Conservation (phyloP, 768 basidiomycete genomes). For the Podaxis sp. region DNA sequence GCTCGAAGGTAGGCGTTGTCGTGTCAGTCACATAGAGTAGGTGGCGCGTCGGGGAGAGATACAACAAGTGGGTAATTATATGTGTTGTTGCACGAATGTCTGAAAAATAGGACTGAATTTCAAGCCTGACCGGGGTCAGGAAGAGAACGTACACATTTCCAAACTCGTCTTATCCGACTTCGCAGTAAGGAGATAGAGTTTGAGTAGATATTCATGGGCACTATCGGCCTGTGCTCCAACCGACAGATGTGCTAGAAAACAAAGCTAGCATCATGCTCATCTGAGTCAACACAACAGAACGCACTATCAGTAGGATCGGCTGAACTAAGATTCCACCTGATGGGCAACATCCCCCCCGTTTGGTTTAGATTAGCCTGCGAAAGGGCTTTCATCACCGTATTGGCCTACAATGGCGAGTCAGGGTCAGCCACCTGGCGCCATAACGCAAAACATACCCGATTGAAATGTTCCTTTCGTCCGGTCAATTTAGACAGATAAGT, state of each 20-base stretch:
- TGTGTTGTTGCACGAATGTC: slow-evolving; percentile 63
- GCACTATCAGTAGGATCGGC: slow-evolving; percentile 49
- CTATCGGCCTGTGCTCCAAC: slow-evolving; percentile 73
- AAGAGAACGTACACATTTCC: slow-evolving; percentile 57
- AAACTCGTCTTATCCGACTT: slow-evolving; percentile 58
- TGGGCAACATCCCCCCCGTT: slow-evolving; percentile 66
- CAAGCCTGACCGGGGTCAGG: background rate
- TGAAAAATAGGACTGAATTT: slow-evolving; percentile 24
- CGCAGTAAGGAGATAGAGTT: slow-evolving; percentile 68
- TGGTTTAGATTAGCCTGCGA: slow-evolving; percentile 41
- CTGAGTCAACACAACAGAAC: slow-evolving; percentile 19
- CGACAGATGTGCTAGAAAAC: slow-evolving; percentile 42
- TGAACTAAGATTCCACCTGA: slow-evolving; percentile 49
- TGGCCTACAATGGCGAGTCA: slow-evolving; percentile 34
- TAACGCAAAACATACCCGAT: slow-evolving; percentile 41
- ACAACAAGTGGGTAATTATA: slow-evolving; percentile 65
- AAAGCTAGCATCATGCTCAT: background rate
- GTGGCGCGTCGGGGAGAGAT: slow-evolving; percentile 60
- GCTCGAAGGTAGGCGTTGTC: slow-evolving; percentile 25
- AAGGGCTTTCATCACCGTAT: slow-evolving; percentile 48
- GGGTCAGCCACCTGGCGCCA: background rate
- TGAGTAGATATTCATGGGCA: slow-evolving; percentile 76
- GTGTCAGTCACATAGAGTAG: slow-evolving; percentile 71
- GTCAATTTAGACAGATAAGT: slow-evolving; percentile 80
- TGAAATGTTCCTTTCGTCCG: slow-evolving; percentile 61